Conservation (phyloP, 495 filamentous ascomycete species). For the Sabuloglossum arenarium region DNA sequence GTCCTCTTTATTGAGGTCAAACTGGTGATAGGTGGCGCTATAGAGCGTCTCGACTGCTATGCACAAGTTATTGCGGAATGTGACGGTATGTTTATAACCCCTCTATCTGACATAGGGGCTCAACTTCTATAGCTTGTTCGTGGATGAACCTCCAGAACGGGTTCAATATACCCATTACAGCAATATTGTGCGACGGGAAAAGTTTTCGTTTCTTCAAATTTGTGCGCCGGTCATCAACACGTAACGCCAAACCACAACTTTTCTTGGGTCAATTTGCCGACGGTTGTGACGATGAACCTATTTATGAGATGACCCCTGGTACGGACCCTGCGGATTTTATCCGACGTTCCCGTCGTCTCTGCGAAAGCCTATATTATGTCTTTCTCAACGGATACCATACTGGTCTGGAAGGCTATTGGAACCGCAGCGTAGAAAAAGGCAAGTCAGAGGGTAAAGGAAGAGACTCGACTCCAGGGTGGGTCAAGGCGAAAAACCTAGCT, state of each 20-base stretch:
- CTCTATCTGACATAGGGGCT: background rate
- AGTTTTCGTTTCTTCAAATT: background rate
- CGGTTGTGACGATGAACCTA: background rate
- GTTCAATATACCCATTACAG: background rate
- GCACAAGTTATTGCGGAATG: background rate
- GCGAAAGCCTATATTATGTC: background rate
- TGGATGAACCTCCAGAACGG: background rate
- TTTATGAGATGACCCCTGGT: background rate
- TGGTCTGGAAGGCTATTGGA: background rate
- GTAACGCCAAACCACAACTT: background rate
- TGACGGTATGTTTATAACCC: background rate
- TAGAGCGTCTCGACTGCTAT: background rate
- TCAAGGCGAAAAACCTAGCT: background rate
- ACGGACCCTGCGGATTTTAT: background rate
- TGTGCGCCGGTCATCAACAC: background rate
- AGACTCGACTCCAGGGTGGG: background rate
- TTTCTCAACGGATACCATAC: background rate
- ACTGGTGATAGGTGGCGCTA: background rate
- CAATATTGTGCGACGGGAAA: background rate
- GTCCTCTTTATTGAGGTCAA: background rate
- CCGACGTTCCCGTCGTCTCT: background rate
- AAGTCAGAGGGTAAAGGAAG: background rate
- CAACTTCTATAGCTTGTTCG: background rate
- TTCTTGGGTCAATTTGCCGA: background rate
- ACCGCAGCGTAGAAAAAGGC: background rate